A percentile compares a stretch with the other conserved stretches of the same genome.
These are phyloP conservation scores for Candida tropicalis DNA, from an alignment of 1,139 yeast genomes.

Conservation along the genomic window DNA sequence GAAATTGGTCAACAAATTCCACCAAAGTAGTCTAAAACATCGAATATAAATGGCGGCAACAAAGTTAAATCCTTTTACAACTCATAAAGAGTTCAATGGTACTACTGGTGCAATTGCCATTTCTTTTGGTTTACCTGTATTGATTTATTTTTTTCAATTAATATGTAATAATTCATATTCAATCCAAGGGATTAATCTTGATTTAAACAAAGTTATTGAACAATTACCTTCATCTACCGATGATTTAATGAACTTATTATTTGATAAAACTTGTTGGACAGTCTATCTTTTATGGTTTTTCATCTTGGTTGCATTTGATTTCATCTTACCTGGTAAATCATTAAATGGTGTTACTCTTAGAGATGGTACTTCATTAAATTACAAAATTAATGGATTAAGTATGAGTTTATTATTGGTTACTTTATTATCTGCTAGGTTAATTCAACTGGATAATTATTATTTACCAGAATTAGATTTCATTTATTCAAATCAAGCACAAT, in stretches of 20 bases:
- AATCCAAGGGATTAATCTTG: constrained; percentile 48
- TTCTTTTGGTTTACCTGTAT: constrained; percentile 65
- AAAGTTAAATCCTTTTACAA: constrained; percentile 70
- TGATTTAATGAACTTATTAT: constrained; percentile 30
- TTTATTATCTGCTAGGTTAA: constrained; percentile 53
- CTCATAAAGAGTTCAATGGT: constrained; percentile 76
- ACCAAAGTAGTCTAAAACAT: too few species aligned
- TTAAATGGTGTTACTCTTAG: constrained; percentile 71
- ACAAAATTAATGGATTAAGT: constrained; percentile 80
- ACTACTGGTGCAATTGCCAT: constrained; percentile 70
- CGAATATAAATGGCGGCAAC: too few species aligned
- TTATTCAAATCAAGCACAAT: constrained; percentile 66
- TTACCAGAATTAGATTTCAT: constrained; percentile 82
- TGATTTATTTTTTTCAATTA: constrained; percentile 61
- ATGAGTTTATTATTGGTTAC: constrained; percentile 52
- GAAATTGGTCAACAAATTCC: too few species aligned
- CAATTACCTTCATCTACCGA: constrained; percentile 29
- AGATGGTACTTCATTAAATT: constrained; percentile 69
- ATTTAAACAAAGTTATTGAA: constrained; percentile 32
- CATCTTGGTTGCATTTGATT: constrained; percentile 62
- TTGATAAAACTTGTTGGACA: constrained; percentile 54
- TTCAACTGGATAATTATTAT: constrained; percentile 39
- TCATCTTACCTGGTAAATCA: constrained; percentile 70
- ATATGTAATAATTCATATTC: constrained; percentile 59
- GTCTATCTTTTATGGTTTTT: constrained; percentile 79